phyloP scores from a whole-genome alignment of 371 early-diverging fungal species.

The Apophysomyces trapeziformis region DNA sequence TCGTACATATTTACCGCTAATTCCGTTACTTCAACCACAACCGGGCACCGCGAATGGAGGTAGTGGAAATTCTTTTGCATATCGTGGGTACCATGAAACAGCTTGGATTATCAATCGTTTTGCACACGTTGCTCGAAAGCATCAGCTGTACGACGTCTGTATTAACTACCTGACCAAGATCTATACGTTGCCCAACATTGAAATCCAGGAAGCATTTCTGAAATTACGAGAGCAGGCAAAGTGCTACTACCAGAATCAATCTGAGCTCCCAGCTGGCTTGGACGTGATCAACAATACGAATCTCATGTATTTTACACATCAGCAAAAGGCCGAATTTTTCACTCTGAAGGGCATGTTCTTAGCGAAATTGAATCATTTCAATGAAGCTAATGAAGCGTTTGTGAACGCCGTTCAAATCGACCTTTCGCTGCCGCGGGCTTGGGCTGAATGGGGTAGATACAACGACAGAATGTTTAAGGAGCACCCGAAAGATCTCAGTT shows the following conservation, averaged over 20 bases:
- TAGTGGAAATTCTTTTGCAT: conserved; percentile 85
- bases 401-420: conserved; percentile 95
- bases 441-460: conserved; percentile 98
- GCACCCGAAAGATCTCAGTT: conserved; percentile 80
- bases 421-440: conserved; percentile 85
- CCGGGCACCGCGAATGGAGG: conserved; percentile 56
- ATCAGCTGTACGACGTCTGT: conserved; percentile 94
- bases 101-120: conserved; percentile 99
- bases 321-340: conserved; percentile 98
- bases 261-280: conserved; percentile 89
- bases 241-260: conserved; percentile 88
- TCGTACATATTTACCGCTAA: conserved; percentile 89
- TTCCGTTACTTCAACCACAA: conserved; percentile 67
- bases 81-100: conserved; percentile 98
- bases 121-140: conserved; percentile 97
- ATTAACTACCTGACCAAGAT: conserved; percentile 93
- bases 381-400: conserved; percentile 94
- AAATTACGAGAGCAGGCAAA: conserved; percentile 99
- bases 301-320: conserved; percentile 89
- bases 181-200: conserved; percentile 99
- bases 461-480: conserved; percentile 89
- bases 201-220: conserved; percentile 97
- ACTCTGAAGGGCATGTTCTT: conserved; percentile 95
- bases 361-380: conserved; percentile 81
- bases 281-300: conserved; percentile 99